Conservation (phyloP, 371 early-diverging fungal genomes). For the Nosema muscidifuracis region DNA sequence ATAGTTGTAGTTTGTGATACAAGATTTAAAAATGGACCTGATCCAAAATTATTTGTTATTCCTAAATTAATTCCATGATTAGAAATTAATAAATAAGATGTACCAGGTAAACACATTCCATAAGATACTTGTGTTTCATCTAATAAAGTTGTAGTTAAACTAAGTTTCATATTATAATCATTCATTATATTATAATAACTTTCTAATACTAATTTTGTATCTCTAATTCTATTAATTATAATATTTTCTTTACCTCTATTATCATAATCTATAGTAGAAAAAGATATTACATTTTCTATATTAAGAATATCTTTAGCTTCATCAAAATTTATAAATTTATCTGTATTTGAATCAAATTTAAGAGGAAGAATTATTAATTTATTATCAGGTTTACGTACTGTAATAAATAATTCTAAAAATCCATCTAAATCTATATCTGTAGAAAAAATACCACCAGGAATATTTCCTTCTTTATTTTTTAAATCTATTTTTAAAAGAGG, state of each 20-base stretch:
- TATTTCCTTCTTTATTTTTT: background rate
- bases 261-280: slow-evolving; percentile 29
- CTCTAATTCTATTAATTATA: slow-evolving; percentile 10
- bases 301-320: background rate
- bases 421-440: slow-evolving; percentile 34
- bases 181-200: slow-evolving; percentile 34
- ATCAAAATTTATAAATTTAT: slow-evolving; percentile 4
- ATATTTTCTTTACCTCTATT: slow-evolving; percentile 35
- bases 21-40: slow-evolving; percentile 47
- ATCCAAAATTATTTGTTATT: slow-evolving; percentile 31
- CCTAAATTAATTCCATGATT: slow-evolving; percentile 41
- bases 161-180: slow-evolving; percentile 47
- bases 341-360: background rate
- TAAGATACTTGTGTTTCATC: background rate
- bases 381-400: slow-evolving; percentile 3
- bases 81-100: slow-evolving; percentile 46
- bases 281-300: slow-evolving; percentile 20
- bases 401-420: slow-evolving; percentile 21
- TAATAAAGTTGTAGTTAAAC: slow-evolving; percentile 36
- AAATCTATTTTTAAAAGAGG: slow-evolving; percentile 10
- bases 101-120: slow-evolving; percentile 40
- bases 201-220: slow-evolving; percentile 9
- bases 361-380: slow-evolving; percentile 2
- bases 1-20: slow-evolving; percentile 39
- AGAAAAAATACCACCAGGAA: slow-evolving; percentile 31